These are phyloP conservation scores for Citrus unshiu DNA, from an alignment of 345 rosid genomes.

Conservation along the genomic window DNA sequence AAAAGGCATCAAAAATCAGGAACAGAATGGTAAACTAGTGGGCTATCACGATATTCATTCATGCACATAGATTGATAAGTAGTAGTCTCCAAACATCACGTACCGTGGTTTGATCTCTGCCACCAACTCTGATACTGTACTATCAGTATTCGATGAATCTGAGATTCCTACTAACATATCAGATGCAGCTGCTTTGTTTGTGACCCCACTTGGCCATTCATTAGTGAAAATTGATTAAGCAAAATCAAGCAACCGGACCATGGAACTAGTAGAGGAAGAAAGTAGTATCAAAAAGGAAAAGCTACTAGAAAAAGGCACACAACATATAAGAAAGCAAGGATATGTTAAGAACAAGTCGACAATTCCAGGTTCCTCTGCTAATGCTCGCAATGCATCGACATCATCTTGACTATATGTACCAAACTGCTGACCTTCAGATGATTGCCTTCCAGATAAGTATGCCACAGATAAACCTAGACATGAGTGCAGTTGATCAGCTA, in stretches of 20 bases:
- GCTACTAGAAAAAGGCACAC: not conserved
- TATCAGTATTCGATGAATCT: constrained; percentile 55
- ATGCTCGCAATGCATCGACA: constrained; percentile 85
- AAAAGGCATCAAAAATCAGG: not conserved
- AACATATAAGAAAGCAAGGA: constrained; percentile 40
- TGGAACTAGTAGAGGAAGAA: not conserved
- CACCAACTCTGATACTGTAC: constrained; percentile 59
- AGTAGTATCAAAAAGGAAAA: not conserved
- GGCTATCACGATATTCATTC: not conserved
- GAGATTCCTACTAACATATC: constrained; percentile 52
- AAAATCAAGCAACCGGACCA: constrained; percentile 16
- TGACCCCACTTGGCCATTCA: constrained; percentile 89
- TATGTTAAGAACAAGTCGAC: constrained; percentile 82
- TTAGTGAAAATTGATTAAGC: constrained; percentile 67
- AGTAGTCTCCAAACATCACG: constrained; percentile 18
- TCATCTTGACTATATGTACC: constrained; percentile 83
- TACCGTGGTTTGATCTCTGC: constrained; percentile 93
- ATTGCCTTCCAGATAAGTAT: constrained; percentile 82
- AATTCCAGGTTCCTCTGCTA: constrained; percentile 83
- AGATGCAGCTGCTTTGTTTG: constrained; percentile 47
- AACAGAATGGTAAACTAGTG: not conserved
- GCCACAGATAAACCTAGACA: constrained; percentile 69
- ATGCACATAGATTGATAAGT: not conserved
- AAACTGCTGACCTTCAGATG: constrained; percentile 46
- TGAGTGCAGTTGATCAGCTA: constrained; percentile 23